Evolutionary conservation across 148 eudicot genomes (phyloP), one percentile per base, ranked within the genome.

Genomic region (Cornus controversa): DNA sequence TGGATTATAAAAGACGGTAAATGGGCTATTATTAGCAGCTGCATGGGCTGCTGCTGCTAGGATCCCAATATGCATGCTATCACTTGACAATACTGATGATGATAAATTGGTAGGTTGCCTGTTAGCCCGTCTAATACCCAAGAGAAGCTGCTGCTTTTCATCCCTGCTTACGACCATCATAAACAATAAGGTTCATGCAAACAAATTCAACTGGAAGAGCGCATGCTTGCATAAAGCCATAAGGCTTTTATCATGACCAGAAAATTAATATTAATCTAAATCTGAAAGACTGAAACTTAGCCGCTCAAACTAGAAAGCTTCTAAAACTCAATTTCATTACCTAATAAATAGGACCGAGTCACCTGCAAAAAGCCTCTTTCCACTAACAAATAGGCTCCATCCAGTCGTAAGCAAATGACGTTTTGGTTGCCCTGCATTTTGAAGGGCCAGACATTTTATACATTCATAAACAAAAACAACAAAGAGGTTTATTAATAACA

Each of bases 11-110:
- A 96, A 96, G 69, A 96, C 90, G n/a, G 97, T 93, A 82, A 96
- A 96, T 24, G 95, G 99, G 85, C 98, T 96, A 78, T 92, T 93
- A 79, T 91, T 96, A 27, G 98, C 92, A 80, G 97, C 92, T 47
- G 99, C 99, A 88, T 96, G 99, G 70, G 99, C 98, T 45, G 99
- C 99, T 20, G 99, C 99, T 18, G 99, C 99, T 78, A 96, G 85
- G 60, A 96, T 84, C 28, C 99, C 99, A 20, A 96, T 96, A 78
- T 96, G 98, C 99, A 96, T 96, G 75, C 99, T 96, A 79, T 96
- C 98, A 77, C 94, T 96, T 20, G 99, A 96, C 82, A 96, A 85
- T 75, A 96, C 98, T 31, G 99, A 96, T 26, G 97, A 90, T 20
- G 98, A 90, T 70, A 96, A 75, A 80, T 91, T 92, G 71, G 92